Evolutionary conservation across 257 asterid genomes (phyloP).

Genomic region (Capsicum baccatum): DNA sequence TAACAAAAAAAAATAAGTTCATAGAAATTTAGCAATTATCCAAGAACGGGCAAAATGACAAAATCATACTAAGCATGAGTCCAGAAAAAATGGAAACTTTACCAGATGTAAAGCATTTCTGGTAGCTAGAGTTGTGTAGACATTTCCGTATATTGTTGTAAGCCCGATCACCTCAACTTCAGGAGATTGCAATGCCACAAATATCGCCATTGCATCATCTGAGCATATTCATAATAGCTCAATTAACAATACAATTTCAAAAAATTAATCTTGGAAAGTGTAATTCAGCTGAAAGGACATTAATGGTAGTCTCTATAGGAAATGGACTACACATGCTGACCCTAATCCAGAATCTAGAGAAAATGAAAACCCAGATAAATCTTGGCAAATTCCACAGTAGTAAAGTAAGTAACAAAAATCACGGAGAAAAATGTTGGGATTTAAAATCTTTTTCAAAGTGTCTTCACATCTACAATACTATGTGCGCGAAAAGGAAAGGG

Average conservation of each 20-base stretch:
- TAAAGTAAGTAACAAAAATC: not conserved
- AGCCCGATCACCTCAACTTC: constrained; percentile 94
- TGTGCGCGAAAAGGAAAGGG: not conserved
- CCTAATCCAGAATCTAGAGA: not conserved
- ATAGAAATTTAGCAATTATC: not conserved
- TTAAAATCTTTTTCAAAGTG: no score
- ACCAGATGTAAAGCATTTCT: constrained; percentile 97
- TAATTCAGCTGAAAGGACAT: not conserved
- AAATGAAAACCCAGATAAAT: constrained; percentile 21
- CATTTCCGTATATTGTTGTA: constrained; percentile 92
- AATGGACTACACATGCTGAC: not conserved
- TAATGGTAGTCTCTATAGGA: not conserved
- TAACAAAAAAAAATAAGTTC: not conserved
- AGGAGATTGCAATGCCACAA: constrained; percentile 93
- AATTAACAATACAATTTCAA: not conserved
- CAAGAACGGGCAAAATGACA: constrained; percentile 18
- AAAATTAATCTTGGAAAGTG: not conserved
- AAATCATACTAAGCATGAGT: constrained; percentile 13
- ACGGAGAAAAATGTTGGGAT: not conserved
- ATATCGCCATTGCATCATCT: constrained; percentile 99
- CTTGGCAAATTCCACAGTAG: not conserved
- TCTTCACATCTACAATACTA: no score
- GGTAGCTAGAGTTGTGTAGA: constrained; percentile 95
- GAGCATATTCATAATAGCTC: constrained; percentile 24
- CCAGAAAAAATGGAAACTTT: not conserved